Evolutionary conservation across 441 rosid species (phyloP), one percentile per base, ranked within the genome.

Genomic region (Codiaeum variegatum): DNA sequence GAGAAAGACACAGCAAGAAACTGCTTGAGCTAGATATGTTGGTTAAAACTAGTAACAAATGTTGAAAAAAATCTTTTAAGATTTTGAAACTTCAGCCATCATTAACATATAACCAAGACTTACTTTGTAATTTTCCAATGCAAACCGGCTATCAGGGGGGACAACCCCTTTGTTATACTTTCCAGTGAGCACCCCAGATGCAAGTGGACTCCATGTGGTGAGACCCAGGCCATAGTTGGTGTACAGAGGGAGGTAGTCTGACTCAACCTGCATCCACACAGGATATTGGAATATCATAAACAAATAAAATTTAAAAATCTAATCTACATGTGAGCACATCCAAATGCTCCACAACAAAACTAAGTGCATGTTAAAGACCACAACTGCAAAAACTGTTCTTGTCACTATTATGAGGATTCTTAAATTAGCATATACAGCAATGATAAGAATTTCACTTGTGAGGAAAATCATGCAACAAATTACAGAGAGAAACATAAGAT

Each of bases 161-260:
- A 94, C 80, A 28, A 63, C 69, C 76, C 99, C 98, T 82, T 88
- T 91, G 87, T 76, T 86, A 83, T 94, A 92, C 69, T 94, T 94
- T 71, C 99, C 99, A 72, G 97, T 90, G 79, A 94, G 98, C 73
- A 94, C 99, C 59, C 99, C 98, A 3, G 98, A 92, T 47, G 98
- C 92, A 55, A 94, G 97, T 55, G 99, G 99, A 71, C 99, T 94
- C 99, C 99, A 94, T 5, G 98, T 94, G 23, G 99, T 90, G 44
- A 94, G 94, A 76, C 99, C 98, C 42, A 94, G 66, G 77, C 98
- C 98, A 84, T 92, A 85, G 75, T 90, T 94, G 73, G 72, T 82
- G 83, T 91, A 94, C 31, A 94, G 81, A 51, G 99, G 96, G 23
- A 91, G 83, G 81, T 79, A 94, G 85, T 94, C 99, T 18, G 96